phyloP scores from a whole-genome alignment of 2,329 filamentous ascomycete species.

The Alternaria triticimaculans region DNA sequence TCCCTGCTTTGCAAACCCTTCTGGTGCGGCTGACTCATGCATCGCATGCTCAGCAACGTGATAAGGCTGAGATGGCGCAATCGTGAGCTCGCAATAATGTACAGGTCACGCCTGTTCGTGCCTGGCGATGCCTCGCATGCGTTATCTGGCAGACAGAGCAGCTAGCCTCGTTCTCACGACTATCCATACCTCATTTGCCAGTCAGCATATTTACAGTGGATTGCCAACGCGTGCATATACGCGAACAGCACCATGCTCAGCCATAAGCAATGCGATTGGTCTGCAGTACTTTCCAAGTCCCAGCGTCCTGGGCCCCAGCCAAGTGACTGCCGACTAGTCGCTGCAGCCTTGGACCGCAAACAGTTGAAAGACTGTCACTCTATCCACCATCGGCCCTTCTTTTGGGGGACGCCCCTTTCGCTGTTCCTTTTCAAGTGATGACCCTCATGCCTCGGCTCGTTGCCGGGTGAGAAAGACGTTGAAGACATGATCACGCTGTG shows the following conservation, averaged over 20 bases:
- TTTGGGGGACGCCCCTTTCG: neutral
- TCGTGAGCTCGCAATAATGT: constrained; percentile 1
- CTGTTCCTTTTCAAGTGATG: neutral
- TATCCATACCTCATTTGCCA: constrained; percentile 1
- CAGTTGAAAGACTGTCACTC: neutral
- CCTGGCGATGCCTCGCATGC: neutral
- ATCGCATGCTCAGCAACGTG: neutral
- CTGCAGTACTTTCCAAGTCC: neutral
- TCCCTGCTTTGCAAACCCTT: neutral
- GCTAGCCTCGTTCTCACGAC: neutral
- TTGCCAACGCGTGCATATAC: constrained; percentile 3
- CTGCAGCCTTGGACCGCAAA: constrained; percentile 1
- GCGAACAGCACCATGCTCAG: neutral
- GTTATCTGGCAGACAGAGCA: neutral
- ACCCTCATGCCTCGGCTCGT: constrained; percentile 1
- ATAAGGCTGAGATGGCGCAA: neutral
- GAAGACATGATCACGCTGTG: neutral
- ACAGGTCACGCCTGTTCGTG: neutral
- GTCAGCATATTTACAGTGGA: neutral
- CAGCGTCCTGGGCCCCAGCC: neutral
- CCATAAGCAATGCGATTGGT: neutral
- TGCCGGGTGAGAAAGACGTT: constrained; percentile 2
- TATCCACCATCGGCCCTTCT: constrained; percentile 8
- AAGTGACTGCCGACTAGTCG: neutral
- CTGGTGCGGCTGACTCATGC: neutral